Evolutionary conservation across 306 rosid species (phyloP).

Genomic region (Vigna unguiculata): DNA sequence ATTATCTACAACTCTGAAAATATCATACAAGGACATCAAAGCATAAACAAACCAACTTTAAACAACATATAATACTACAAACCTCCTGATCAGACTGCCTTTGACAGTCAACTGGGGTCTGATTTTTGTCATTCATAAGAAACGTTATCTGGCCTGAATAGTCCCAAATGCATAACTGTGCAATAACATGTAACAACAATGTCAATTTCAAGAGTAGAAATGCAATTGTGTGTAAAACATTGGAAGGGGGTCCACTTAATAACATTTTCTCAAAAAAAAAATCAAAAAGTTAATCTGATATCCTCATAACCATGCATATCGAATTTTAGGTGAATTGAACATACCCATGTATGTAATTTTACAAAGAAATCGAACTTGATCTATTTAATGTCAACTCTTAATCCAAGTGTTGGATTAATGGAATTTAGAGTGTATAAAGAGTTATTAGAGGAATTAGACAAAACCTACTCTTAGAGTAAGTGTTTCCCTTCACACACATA

Average conservation of each 20-base stretch:
- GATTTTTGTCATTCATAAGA: constrained; percentile 57
- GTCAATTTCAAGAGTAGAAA: constrained; percentile 37
- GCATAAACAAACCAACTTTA: constrained; percentile 19
- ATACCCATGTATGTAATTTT: not conserved
- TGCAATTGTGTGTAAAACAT: not conserved
- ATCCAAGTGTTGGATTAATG: not conserved
- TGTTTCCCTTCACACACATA: not conserved
- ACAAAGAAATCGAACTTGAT: not conserved
- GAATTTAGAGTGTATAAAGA: not conserved
- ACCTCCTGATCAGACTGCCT: constrained; percentile 87
- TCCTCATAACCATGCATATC: not conserved
- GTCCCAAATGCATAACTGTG: constrained; percentile 94
- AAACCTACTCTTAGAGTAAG: not conserved
- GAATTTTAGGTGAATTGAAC: not conserved
- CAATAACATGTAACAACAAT: constrained; percentile 44
- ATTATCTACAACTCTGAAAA: not conserved
- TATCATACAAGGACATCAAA: constrained; percentile 21
- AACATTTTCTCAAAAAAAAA: not conserved
- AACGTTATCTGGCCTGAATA: constrained; percentile 79
- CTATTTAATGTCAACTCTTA: constrained; percentile 4
- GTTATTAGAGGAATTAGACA: not conserved
- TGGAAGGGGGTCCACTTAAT: not conserved
- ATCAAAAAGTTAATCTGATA: not conserved
- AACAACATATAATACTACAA: constrained; percentile 38
- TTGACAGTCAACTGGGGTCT: constrained; percentile 59